Evolutionary conservation across 2,329 filamentous ascomycete species (phyloP).

Genomic region (Beauveria rudraprayagi): DNA sequence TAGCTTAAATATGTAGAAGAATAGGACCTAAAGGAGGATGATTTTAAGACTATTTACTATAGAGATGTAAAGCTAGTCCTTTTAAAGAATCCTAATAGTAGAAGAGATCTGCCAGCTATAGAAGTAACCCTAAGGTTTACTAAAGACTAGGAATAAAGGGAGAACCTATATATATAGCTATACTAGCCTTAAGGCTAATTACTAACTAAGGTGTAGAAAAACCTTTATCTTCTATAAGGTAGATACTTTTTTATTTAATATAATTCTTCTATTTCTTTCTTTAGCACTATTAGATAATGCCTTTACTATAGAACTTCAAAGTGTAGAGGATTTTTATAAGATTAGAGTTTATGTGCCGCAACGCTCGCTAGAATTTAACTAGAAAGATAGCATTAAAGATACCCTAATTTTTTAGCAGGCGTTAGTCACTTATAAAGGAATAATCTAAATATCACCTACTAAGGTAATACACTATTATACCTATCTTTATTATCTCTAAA

Average conservation of each 20-base stretch:
- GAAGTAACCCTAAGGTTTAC: neutral
- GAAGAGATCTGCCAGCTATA: slow-evolving; percentile 2
- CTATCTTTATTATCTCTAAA: no score
- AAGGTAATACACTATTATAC: no score
- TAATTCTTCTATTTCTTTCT: neutral
- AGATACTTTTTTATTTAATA: neutral
- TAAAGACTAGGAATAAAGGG: neutral
- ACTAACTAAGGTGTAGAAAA: neutral
- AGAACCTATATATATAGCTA: neutral
- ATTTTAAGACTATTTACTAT: slow-evolving; percentile 4
- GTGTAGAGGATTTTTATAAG: neutral
- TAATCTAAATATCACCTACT: no score
- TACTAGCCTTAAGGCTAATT: no score
- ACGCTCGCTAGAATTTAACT: neutral
- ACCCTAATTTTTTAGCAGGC: neutral
- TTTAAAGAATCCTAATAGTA: neutral
- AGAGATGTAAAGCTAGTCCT: neutral
- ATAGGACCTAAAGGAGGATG: neutral
- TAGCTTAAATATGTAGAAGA: neutral
- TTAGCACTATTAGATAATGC: neutral
- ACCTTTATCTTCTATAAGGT: neutral
- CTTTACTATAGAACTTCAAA: neutral
- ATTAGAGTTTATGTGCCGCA: neutral
- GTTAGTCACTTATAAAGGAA: neutral
- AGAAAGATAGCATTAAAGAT: neutral